These are phyloP conservation scores for Hypoxylon subgilvum DNA, from an alignment of 495 filamentous ascomycete species.

Conservation along the genomic window DNA sequence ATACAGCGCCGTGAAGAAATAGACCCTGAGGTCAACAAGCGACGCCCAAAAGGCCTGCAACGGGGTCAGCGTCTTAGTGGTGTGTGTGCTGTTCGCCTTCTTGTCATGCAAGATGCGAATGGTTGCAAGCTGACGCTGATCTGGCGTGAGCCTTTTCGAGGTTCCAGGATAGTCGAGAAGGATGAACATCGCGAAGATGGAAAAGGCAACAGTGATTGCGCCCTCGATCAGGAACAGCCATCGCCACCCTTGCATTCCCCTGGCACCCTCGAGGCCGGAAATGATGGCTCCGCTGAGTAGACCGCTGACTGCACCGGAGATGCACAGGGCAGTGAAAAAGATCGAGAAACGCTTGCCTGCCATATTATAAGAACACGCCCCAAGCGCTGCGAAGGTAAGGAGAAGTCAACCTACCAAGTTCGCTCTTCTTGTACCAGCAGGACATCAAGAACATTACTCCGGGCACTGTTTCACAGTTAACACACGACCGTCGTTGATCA, in stretches of 20 bases:
- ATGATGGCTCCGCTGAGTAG: constrained; percentile 54
- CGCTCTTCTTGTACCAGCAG: constrained; percentile 58
- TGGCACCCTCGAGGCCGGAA: constrained; percentile 43
- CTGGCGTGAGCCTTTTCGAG: too few relatives aligned
- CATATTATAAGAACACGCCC: background rate
- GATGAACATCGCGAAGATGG: constrained; percentile 59
- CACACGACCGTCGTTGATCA: too few relatives aligned
- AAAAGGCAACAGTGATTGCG: constrained; percentile 54
- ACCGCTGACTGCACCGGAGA: constrained; percentile 58
- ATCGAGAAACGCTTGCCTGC: constrained; percentile 53
- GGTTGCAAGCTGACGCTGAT: constrained; percentile 42
- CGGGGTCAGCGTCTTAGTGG: constrained; percentile 28
- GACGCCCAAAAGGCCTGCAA: constrained; percentile 43
- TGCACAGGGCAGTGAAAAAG: constrained; percentile 57
- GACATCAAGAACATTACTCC: constrained; percentile 56
- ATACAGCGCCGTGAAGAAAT: constrained; percentile 41
- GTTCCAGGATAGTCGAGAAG: constrained; percentile 64
- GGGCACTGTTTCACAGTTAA: too few relatives aligned
- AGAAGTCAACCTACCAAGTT: constrained; percentile 45
- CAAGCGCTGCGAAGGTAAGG: background rate
- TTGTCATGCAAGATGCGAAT: constrained; percentile 41
- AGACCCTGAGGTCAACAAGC: constrained; percentile 34
- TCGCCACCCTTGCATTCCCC: constrained; percentile 54
- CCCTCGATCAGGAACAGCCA: constrained; percentile 64
- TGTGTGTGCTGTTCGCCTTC: constrained; percentile 19